phyloP scores from a whole-genome alignment of 345 rosid genomes.

The Moricandia moricandioides region DNA sequence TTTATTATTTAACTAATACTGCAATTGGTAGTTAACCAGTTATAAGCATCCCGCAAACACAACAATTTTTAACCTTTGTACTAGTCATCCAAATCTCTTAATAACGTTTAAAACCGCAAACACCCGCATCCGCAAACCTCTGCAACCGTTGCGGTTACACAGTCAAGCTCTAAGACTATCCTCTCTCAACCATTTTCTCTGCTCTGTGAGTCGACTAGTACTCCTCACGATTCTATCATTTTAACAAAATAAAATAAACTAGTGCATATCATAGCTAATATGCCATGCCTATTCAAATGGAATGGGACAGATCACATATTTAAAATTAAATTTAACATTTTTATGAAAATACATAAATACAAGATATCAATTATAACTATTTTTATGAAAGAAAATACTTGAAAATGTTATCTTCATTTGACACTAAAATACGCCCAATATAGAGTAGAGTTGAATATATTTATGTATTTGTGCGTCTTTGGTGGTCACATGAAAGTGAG shows the following conservation, averaged over 20 bases:
- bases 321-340: background rate
- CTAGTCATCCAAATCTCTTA: too few relatives aligned
- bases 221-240: background rate
- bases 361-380: background rate
- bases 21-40: too few relatives aligned
- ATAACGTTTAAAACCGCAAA: too few relatives aligned
- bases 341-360: background rate
- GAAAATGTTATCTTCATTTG: background rate
- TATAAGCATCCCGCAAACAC: too few relatives aligned
- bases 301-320: background rate
- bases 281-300: background rate
- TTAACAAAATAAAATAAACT: background rate
- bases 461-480: background rate
- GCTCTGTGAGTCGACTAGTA: too few relatives aligned
- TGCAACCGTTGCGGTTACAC: too few relatives aligned
- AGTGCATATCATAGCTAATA: background rate
- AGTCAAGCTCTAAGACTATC: too few relatives aligned
- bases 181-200: too few relatives aligned
- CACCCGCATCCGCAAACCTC: too few relatives aligned
- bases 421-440: background rate
- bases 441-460: background rate
- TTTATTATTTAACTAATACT: too few relatives aligned
- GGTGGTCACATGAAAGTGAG: conserved; percentile 38
- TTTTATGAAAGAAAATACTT: background rate
- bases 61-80: too few relatives aligned